These are phyloP conservation scores for Lachancea thermotolerans DNA, from an alignment of 805 yeast species.

Conservation along the genomic window DNA sequence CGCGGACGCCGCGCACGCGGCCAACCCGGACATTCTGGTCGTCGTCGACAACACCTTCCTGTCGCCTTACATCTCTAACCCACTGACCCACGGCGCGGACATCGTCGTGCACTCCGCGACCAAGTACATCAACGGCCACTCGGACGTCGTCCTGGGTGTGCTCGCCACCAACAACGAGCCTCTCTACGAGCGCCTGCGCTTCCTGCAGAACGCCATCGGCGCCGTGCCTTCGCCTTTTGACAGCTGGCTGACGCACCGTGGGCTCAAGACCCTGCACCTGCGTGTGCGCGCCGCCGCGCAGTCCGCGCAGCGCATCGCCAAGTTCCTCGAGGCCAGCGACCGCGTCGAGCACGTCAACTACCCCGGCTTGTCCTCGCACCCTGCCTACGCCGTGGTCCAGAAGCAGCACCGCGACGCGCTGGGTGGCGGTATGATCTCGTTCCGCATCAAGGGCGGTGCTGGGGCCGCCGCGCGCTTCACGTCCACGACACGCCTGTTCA, in stretches of 20 bases:
- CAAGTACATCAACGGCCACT: constrained; percentile 87
- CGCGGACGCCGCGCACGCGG: constrained; percentile 45
- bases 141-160: constrained; percentile 85
- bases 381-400: constrained; percentile 53
- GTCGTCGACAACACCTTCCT: constrained; percentile 87
- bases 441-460: constrained; percentile 80
- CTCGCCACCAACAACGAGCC: constrained; percentile 60
- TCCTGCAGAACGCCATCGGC: constrained; percentile 83
- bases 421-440: constrained; percentile 90
- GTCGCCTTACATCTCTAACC: constrained; percentile 83
- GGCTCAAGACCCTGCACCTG: constrained; percentile 78
- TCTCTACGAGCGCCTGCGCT: constrained; percentile 58
- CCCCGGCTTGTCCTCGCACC: constrained; percentile 71
- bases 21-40: constrained; percentile 48
- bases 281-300: constrained; percentile 64
- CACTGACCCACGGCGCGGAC: constrained; percentile 77
- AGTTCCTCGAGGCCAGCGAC: constrained; percentile 45
- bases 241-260: constrained; percentile 89
- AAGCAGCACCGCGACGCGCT: constrained; percentile 76
- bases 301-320: constrained; percentile 64
- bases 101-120: constrained; percentile 85
- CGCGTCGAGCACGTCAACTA: constrained; percentile 65
- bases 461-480: constrained; percentile 69
- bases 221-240: constrained; percentile 88
- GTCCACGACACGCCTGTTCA: constrained; percentile 65